Evolutionary conservation across 805 yeast genomes (phyloP).

Genomic region (Pichia rugopelliculosa): DNA sequence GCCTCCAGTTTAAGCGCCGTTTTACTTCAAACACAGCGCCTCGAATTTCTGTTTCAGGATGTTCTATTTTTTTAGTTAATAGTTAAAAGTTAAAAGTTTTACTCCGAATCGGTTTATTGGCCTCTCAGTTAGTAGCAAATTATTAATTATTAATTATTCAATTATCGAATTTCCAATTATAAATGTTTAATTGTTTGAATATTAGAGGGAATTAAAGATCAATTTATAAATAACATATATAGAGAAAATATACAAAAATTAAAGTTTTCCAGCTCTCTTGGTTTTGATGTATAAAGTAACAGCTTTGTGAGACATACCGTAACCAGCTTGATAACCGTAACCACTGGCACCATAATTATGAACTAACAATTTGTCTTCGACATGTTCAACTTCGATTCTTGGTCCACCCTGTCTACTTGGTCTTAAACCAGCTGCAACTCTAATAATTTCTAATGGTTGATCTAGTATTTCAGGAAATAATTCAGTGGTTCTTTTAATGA

Average conservation of each 20-base stretch:
- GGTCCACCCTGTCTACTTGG: conserved; percentile 74
- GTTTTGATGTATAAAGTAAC: conserved; percentile 27
- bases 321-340: conserved; percentile 60
- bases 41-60: neutral
- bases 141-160: no score
- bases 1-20: neutral
- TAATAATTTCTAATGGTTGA: conserved; percentile 41
- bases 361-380: conserved; percentile 39
- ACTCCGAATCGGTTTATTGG: neutral
- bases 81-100: no score
- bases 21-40: neutral
- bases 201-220: neutral
- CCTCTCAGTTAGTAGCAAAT: neutral
- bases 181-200: neutral
- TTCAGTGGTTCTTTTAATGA: conserved; percentile 48
- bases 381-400: conserved; percentile 51
- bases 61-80: no score
- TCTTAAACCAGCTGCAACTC: conserved; percentile 67
- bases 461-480: conserved; percentile 44
- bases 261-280: conserved; percentile 11
- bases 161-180: neutral
- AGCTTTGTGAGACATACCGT: conserved; percentile 50
- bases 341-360: conserved; percentile 73
- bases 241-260: neutral
- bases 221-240: neutral